phyloP scores from a whole-genome alignment of 129 eudicot species.

The Tagetes patula region DNA sequence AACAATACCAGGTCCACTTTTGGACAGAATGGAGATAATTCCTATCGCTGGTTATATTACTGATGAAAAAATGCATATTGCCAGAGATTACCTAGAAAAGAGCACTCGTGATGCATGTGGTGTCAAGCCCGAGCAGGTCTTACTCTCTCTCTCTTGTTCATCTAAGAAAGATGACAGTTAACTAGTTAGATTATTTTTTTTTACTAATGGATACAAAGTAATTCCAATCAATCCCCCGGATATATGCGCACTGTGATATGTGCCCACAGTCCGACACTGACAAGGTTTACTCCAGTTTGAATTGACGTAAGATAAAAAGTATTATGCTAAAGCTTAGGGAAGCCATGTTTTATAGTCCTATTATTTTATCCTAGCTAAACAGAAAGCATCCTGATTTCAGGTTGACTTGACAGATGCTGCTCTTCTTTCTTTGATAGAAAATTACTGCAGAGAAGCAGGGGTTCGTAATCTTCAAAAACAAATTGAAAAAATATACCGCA shows the following conservation, averaged over 20 bases:
- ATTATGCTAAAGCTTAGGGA: neutral
- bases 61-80: slow-evolving; percentile 98
- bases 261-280: neutral
- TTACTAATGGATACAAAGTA: slow-evolving; percentile 22
- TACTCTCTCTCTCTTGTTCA: slow-evolving; percentile 18
- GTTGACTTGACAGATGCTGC: slow-evolving; percentile 94
- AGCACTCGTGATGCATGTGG: slow-evolving; percentile 95
- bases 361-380: neutral
- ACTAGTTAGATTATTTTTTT: neutral
- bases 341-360: neutral
- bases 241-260: neutral
- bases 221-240: slow-evolving; percentile 43
- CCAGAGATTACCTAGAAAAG: slow-evolving; percentile 92
- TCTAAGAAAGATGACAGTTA: slow-evolving; percentile 27
- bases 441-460: slow-evolving; percentile 98
- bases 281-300: neutral
- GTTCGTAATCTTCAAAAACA: slow-evolving; percentile 97
- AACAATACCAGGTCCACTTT: slow-evolving; percentile 76
- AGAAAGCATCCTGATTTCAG: slow-evolving; percentile 36
- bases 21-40: slow-evolving; percentile 98
- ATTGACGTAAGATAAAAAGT: neutral
- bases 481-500: slow-evolving; percentile 95
- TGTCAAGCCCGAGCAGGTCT: slow-evolving; percentile 84
- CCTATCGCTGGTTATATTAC: slow-evolving; percentile 95
- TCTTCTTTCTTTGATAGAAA: slow-evolving; percentile 89